These are phyloP conservation scores for Emericellopsis atlantica DNA, from an alignment of 2,329 filamentous ascomycete genomes.

Conservation along the genomic window DNA sequence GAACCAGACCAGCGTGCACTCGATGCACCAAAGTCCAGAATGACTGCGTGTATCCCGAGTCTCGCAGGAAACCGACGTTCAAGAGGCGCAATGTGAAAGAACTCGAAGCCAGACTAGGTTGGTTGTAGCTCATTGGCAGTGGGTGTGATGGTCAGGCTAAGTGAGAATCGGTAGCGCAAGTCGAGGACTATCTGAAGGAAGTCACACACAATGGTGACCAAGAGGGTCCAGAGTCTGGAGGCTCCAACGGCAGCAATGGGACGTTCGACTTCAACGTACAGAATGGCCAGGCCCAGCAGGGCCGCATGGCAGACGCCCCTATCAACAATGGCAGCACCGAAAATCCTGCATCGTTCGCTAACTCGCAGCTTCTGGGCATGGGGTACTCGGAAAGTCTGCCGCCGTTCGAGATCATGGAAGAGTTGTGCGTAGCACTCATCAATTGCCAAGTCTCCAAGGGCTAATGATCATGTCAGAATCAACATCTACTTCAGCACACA, in stretches of 20 bases:
- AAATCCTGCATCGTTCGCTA: not conserved
- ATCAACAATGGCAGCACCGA: not conserved
- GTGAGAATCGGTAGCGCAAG: constrained; percentile 49
- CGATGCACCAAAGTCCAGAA: constrained; percentile 65
- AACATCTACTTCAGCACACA: constrained; percentile 64
- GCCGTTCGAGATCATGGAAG: constrained; percentile 65
- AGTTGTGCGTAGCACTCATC: constrained; percentile 46
- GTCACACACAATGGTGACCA: constrained; percentile 29
- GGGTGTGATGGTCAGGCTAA: not conserved
- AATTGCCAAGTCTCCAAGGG: not conserved
- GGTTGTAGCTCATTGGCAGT: constrained; percentile 6
- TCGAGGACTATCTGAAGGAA: constrained; percentile 66
- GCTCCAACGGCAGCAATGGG: constrained; percentile 2
- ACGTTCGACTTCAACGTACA: constrained; percentile 1
- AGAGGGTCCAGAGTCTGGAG: constrained; percentile 6
- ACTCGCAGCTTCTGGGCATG: constrained; percentile 51
- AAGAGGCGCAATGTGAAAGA: constrained; percentile 87
- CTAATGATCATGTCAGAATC: constrained; percentile 33
- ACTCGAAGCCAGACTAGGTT: constrained; percentile 77
- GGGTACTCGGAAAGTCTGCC: constrained; percentile 76
- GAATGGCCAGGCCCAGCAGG: not conserved
- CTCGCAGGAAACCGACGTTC: constrained; percentile 74
- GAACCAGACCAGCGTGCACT: constrained; percentile 62
- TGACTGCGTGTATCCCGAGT: constrained; percentile 80
- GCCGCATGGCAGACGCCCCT: not conserved